Conservation (phyloP, 2,329 filamentous ascomycete species). For the Curvularia spicifera region DNA sequence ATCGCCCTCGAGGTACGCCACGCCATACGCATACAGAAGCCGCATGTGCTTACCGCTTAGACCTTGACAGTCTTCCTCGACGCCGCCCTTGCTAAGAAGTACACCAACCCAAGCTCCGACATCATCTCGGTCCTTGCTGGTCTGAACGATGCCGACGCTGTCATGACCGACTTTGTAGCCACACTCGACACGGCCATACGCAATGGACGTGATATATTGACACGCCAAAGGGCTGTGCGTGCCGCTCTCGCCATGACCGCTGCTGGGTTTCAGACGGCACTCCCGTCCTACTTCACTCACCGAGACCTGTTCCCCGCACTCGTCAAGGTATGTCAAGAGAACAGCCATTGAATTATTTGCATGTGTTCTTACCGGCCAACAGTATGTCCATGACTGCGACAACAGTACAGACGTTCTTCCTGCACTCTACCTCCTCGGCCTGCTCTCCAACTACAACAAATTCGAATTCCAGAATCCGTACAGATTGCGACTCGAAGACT, state of each 20-base stretch:
- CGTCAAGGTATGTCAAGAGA: constrained; percentile 72
- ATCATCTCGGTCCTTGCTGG: constrained; percentile 90
- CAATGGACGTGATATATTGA: constrained; percentile 70
- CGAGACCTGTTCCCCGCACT: constrained; percentile 91
- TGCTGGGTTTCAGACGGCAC: constrained; percentile 93
- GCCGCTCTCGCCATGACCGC: constrained; percentile 84
- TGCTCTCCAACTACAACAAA: constrained; percentile 98
- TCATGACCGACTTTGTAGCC: constrained; percentile 88
- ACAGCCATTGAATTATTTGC: background rate
- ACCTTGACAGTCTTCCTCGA: constrained; percentile 89
- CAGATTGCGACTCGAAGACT: constrained; percentile 87
- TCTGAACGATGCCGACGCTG: constrained; percentile 82
- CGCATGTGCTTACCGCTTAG: constrained; percentile 62
- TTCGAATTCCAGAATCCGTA: constrained; percentile 99
- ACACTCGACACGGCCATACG: constrained; percentile 83
- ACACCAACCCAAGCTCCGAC: constrained; percentile 93
- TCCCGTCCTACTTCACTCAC: constrained; percentile 94
- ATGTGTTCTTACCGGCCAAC: constrained; percentile 19
- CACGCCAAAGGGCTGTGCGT: constrained; percentile 80
- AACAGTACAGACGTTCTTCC: constrained; percentile 66
- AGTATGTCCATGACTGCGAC: constrained; percentile 84
- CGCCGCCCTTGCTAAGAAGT: constrained; percentile 83
- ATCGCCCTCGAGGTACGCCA: constrained; percentile 82
- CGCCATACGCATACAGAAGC: constrained; percentile 1
- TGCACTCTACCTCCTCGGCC: constrained; percentile 81